Conservation (phyloP, 2,329 filamentous ascomycete genomes). For the Acrodontium crateriforme region DNA sequence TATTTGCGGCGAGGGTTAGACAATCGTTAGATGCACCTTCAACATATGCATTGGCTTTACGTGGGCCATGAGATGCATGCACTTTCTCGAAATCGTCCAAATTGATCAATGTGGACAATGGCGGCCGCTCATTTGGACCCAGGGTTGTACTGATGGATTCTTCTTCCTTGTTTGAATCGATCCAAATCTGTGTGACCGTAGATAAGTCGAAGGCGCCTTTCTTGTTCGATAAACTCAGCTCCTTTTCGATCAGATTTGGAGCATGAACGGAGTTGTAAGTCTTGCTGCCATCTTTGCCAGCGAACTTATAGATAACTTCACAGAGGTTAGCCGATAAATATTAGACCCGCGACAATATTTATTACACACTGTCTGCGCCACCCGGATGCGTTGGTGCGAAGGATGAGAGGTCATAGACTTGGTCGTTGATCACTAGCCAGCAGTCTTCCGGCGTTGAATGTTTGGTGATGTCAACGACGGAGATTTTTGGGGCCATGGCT, state of each 20-base stretch:
- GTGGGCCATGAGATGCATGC: slow-evolving; percentile 22
- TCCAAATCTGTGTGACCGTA: slow-evolving; percentile 18
- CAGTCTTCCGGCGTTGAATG: slow-evolving; percentile 24
- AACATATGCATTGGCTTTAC: slow-evolving; percentile 32
- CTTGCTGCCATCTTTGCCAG: slow-evolving; percentile 41
- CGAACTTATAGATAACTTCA: slow-evolving; percentile 35
- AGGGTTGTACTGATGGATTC: slow-evolving; percentile 11
- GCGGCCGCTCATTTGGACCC: slow-evolving; percentile 27
- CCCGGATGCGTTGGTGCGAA: slow-evolving; percentile 53
- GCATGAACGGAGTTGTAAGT: slow-evolving; percentile 42
- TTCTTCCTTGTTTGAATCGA: slow-evolving; percentile 17
- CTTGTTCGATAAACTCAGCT: slow-evolving; percentile 30
- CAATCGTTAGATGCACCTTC: slow-evolving; percentile 37
- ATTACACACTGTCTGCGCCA: slow-evolving; percentile 35
- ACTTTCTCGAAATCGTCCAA: slow-evolving; percentile 33
- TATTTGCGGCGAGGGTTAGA: slow-evolving; percentile 32
- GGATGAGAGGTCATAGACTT: slow-evolving; percentile 53
- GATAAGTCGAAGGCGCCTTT: slow-evolving; percentile 23
- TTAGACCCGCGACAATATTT: background rate
- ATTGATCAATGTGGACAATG: slow-evolving; percentile 33
- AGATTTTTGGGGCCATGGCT: slow-evolving; percentile 8
- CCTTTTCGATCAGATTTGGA: slow-evolving; percentile 26
- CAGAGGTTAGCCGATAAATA: background rate
- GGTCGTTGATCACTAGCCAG: slow-evolving; percentile 56
- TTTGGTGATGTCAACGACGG: slow-evolving; percentile 20